Base-by-base conservation (phyloP, 768 basidiomycete species). In the Termitomyces heimii region DNA sequence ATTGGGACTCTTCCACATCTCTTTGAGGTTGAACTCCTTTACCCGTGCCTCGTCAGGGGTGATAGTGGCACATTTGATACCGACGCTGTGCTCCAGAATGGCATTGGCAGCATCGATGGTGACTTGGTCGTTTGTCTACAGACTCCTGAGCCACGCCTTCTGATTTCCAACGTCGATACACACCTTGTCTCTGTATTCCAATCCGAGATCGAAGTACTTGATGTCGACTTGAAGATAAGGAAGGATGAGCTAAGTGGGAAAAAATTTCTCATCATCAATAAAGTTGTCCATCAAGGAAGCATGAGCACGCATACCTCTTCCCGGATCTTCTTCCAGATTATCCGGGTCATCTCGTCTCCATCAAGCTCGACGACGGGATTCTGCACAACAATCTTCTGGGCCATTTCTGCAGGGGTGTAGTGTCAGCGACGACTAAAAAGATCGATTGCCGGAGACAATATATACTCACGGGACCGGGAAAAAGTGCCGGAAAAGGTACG, bases 51-150 rank as follows among this genome's bases (percentile, higher is more conserved):
- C 96, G 69, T 99, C 97, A 6, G 97, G 97, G 1, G 97, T 99
- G 75, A 98, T 98, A 45, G 96, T 98, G 40, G 95, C 96, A 76
- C 96, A 99, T 74, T 99, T 99, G 77, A 98, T 94, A 61, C 96
- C 97, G 62, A 99, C 97, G 61, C 87, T 87, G 82, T 97, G 85
- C 73, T 97, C 82, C 56, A 90, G 80, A 70, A 98, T 98, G 55
- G 97, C 97, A 63, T 98, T 85, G 18, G 96, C 95, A 28, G 94
- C 89, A 12, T 98, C 94, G 59, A 92, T 70, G 6, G 97, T 99
- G 34, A 99, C 87, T 73, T 88, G 76, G 75, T 99, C 97, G 64
- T 94, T 85, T 20, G 97, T 98, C 91, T 95, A 58, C 5, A 52
- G 34, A 43, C 18, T 16, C 34, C 9, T 53, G 18, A 44, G 49